Percentiles rank a stretch among this genome's conserved stretches.
Conservation (phyloP, 345 rosid genomes). For the Geranium brycei region DNA sequence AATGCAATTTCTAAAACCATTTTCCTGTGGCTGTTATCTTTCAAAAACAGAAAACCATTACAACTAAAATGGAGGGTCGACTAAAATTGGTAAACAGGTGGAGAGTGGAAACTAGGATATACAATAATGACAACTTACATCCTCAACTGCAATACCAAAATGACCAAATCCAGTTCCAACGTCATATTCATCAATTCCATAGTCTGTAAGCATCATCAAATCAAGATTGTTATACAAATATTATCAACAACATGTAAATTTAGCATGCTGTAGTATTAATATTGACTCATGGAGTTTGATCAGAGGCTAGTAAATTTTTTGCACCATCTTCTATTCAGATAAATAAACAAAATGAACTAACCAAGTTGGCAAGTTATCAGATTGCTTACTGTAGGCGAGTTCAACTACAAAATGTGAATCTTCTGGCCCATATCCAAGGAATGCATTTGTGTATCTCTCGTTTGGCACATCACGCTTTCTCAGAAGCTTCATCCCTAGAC, state of each 20-base stretch:
- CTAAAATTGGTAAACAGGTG: neutral
- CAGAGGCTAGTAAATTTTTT: neutral
- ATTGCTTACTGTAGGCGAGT: slow-evolving; percentile 72
- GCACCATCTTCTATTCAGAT: neutral
- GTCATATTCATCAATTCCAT: slow-evolving; percentile 86
- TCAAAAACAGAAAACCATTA: neutral
- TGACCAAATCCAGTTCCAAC: slow-evolving; percentile 91
- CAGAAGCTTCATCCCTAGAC: slow-evolving; percentile 93
- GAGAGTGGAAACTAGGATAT: neutral
- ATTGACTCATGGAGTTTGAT: neutral
- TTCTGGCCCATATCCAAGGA: slow-evolving; percentile 97
- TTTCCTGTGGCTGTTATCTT: too few species aligned
- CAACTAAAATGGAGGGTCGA: neutral
- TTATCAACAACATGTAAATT: too few species aligned
- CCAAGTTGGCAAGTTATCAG: neutral
- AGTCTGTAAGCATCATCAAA: slow-evolving; percentile 38
- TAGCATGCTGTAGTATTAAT: too few species aligned
- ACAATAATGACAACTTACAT: slow-evolving; percentile 40
- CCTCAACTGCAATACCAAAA: slow-evolving; percentile 89
- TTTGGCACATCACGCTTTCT: slow-evolving; percentile 96
- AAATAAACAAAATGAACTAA: neutral
- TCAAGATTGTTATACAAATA: neutral
- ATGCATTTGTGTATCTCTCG: slow-evolving; percentile 91
- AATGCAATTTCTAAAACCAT: too few species aligned
- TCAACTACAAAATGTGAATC: slow-evolving; percentile 90